Percentiles rank a stretch among this genome's conserved stretches.
phyloP scores from a whole-genome alignment of 306 rosid genomes.

The Castanea mollissima region DNA sequence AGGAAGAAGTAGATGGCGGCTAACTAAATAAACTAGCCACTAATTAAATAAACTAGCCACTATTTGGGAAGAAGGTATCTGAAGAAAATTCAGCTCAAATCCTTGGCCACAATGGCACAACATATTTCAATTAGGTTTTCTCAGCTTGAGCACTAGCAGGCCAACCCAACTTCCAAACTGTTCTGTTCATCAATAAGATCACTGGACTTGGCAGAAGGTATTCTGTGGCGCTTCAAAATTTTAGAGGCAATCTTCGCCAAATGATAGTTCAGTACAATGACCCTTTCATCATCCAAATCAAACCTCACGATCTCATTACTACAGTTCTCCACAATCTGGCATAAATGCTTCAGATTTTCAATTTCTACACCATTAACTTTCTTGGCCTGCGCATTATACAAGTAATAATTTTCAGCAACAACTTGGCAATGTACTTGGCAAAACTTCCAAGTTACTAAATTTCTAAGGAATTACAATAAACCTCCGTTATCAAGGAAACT shows the following conservation, averaged over 20 bases:
- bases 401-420: slow-evolving; percentile 12
- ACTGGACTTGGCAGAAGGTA: slow-evolving; percentile 61
- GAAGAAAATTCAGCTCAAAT: too few species aligned
- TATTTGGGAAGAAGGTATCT: too few species aligned
- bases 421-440: neutral
- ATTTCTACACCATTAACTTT: slow-evolving; percentile 76
- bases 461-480: too few species aligned
- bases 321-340: slow-evolving; percentile 69
- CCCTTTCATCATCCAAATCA: slow-evolving; percentile 87
- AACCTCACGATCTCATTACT: slow-evolving; percentile 54
- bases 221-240: slow-evolving; percentile 79
- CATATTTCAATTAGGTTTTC: neutral
- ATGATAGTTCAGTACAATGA: slow-evolving; percentile 59
- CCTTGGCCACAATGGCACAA: neutral
- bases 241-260: slow-evolving; percentile 64
- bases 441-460: too few species aligned
- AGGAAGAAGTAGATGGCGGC: neutral
- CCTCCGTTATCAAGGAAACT: too few species aligned
- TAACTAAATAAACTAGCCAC: too few species aligned
- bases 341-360: slow-evolving; percentile 65
- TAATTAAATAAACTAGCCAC: too few species aligned
- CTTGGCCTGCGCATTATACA: slow-evolving; percentile 51
- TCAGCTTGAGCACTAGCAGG: slow-evolving; percentile 16
- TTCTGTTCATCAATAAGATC: slow-evolving; percentile 48
- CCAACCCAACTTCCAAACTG: slow-evolving; percentile 13